Evolutionary conservation across 2,329 filamentous ascomycete species (phyloP), one percentile per base, ranked within the genome.

Genomic region (Xylaria sp.): DNA sequence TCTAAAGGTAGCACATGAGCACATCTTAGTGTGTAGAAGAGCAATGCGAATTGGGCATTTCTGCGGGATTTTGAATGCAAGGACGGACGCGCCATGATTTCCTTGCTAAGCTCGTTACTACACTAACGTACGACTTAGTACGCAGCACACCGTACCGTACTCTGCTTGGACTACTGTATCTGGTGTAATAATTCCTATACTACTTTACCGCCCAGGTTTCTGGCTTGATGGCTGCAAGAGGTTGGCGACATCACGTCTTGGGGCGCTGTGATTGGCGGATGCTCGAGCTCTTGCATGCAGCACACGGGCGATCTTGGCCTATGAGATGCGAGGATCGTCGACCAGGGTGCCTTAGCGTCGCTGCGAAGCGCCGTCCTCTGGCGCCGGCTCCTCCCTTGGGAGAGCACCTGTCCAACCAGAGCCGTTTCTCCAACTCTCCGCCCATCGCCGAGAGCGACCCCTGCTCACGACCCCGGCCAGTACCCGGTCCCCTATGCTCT

Each of bases 191-290:
- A 7, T 18, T 20, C n/a, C 18, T 9, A 23, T 31, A 12, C 48
- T 34, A 44, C 20, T 76, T 85, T 85, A 80, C 84, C 84, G 84
- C 83, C 83, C 79, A 76, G 73, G 77, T 70, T 70, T 73, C 28
- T 71, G 71, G 73, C 73, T 72, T 77, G 71, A 72, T 73, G 72
- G 73, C 76, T 83, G 82, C 80, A 81, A 74, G 75, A 78, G 79
- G 78, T 79, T 79, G 72, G 60, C 72, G 76, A 77, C 76, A 80
- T 84, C 83, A 84, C 83, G 74, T 71, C 67, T 63, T 55, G 68
- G 66, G 54, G 66, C 58, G 18, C 58, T 66, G 67, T 82, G 75
- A 85, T 85, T 85, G 82, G 83, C 56, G 48, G 48, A 55, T n/a
- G 67, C 71, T 75, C 60, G 63, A 71, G 69, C 67, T 70, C 71